Conservation (phyloP, 2,329 filamentous ascomycete genomes). For the Trichoderma sp. region DNA sequence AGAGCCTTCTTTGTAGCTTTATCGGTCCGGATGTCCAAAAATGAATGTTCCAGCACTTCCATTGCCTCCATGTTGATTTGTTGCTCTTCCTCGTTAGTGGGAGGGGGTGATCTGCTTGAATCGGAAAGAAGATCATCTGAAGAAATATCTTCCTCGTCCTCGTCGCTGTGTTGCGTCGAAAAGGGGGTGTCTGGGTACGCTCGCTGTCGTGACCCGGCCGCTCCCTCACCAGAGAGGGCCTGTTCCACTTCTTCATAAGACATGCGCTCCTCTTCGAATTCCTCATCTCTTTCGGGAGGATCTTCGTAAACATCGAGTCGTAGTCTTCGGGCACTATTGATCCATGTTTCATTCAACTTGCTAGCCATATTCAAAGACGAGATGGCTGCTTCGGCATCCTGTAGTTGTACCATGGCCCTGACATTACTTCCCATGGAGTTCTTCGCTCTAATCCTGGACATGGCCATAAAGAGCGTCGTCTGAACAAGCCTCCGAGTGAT, state of each 20-base stretch:
- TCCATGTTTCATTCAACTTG: constrained; percentile 46
- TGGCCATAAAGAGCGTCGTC: constrained; percentile 66
- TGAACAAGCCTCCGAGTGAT: constrained; percentile 70
- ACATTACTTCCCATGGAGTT: constrained; percentile 31
- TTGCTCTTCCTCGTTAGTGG: constrained; percentile 30
- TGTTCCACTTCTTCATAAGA: constrained; percentile 46
- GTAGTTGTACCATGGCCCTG: constrained; percentile 36
- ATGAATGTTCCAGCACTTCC: constrained; percentile 44
- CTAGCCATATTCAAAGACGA: constrained; percentile 45
- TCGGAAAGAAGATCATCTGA: constrained; percentile 23
- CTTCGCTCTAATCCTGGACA: constrained; percentile 62
- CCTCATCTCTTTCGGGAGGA: constrained; percentile 26
- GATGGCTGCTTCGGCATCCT: constrained; percentile 51
- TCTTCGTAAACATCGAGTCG: constrained; percentile 48
- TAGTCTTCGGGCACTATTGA: constrained; percentile 47
- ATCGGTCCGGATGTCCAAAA: constrained; percentile 40
- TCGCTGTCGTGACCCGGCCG: neutral
- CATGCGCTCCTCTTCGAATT: constrained; percentile 35
- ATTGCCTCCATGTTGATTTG: constrained; percentile 39
- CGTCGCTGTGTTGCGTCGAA: neutral
- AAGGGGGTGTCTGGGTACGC: neutral
- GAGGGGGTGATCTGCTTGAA: neutral
- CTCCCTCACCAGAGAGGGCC: constrained; percentile 30
- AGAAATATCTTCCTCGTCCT: constrained; percentile 24
- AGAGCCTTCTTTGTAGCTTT: constrained; percentile 38